Conservation (phyloP, 192 early-diverging fungal species). For the Podila verticillata region DNA sequence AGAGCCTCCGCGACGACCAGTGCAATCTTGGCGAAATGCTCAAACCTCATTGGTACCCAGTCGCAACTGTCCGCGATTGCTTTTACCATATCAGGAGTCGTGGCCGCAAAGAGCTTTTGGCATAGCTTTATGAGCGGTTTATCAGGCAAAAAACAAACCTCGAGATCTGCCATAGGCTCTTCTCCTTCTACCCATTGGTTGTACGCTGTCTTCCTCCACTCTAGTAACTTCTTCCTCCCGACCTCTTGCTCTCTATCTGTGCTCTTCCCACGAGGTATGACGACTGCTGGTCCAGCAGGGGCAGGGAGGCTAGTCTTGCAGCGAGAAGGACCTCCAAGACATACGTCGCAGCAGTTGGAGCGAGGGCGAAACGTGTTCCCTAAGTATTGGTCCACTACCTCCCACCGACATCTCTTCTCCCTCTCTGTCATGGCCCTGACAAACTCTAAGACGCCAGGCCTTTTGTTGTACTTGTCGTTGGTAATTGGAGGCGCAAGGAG, state of each 20-base stretch:
- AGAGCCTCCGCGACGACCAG: neutral
- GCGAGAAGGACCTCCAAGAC: neutral
- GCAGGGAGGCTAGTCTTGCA: neutral
- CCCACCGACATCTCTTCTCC: constrained; percentile 4
- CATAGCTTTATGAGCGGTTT: constrained; percentile 1
- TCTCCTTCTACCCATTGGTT: neutral
- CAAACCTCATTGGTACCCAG: neutral
- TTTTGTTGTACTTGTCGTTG: neutral
- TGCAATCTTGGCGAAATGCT: neutral
- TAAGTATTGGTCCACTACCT: constrained; percentile 8
- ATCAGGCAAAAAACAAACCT: constrained; percentile 11
- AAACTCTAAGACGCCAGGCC: neutral
- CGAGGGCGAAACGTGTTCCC: neutral
- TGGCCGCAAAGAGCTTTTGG: constrained; percentile 3
- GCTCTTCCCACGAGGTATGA: neutral
- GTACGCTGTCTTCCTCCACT: constrained; percentile 10
- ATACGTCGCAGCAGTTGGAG: neutral
- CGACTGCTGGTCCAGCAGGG: neutral
- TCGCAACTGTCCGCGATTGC: neutral
- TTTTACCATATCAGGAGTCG: constrained; percentile 1
- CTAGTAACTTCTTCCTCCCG: neutral
- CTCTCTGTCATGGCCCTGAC: neutral
- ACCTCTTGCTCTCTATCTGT: neutral
- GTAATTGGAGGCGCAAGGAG: constrained; percentile 1
- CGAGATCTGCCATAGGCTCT: neutral